Evolutionary conservation across 257 asterid genomes (phyloP).

Genomic region (Salvia miltiorrhiza): DNA sequence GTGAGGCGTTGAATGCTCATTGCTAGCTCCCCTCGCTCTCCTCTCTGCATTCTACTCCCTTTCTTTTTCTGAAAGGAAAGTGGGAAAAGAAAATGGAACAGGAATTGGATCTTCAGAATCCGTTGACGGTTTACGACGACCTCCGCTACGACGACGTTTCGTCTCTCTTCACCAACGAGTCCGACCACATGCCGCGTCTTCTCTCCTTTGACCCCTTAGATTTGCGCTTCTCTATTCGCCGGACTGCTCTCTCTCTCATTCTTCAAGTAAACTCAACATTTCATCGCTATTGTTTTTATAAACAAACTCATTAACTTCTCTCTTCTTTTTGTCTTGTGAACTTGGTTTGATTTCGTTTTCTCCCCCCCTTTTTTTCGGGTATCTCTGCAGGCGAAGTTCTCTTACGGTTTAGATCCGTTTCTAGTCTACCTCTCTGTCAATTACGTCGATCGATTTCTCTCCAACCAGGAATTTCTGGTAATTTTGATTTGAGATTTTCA

Average conservation of each 20-base stretch:
- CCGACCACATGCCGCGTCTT: conserved; percentile 48
- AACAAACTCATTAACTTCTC: too few species aligned
- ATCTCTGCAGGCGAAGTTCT: conserved; percentile 42
- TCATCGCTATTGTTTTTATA: not conserved
- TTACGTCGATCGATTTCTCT: conserved; percentile 61
- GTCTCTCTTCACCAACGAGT: conserved; percentile 50
- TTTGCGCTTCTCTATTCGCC: conserved; percentile 41
- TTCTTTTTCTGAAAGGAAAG: not conserved
- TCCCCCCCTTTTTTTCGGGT: too few species aligned
- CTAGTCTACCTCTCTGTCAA: conserved; percentile 50
- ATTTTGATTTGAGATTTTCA: not conserved
- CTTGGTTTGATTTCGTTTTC: too few species aligned
- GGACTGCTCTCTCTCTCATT: conserved; percentile 38
- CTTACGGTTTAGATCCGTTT: conserved; percentile 39
- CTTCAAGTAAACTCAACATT: conserved; percentile 31
- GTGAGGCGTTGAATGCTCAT: conserved; percentile 18
- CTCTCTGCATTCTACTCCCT: conserved; percentile 3
- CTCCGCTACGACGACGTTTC: conserved; percentile 43
- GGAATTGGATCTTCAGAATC: conserved; percentile 44
- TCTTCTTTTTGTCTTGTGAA: too few species aligned
- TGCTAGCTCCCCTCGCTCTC: not conserved
- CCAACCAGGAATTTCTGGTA: conserved; percentile 45
- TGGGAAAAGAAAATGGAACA: conserved; percentile 34
- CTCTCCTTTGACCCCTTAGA: conserved; percentile 28
- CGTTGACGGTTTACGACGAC: too few species aligned